Conservation (phyloP, 345 rosid genomes). For the Capsella bursapastoris region DNA sequence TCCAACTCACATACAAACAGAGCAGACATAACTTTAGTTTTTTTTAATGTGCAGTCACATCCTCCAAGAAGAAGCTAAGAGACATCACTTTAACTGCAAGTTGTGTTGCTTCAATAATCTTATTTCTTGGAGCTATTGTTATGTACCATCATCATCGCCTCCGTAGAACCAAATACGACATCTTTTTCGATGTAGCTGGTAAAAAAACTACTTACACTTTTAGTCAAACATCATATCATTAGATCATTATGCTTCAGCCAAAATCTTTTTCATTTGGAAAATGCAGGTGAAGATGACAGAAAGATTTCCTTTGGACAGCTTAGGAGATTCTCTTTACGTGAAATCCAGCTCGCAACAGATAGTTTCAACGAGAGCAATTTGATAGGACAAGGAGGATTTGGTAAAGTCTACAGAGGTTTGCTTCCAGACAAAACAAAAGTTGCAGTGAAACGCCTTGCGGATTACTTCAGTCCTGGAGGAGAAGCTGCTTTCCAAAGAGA, state of each 20-base stretch:
- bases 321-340: slow-evolving; percentile 75
- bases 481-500: slow-evolving; percentile 89
- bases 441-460: slow-evolving; percentile 84
- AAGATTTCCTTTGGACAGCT: slow-evolving; percentile 72
- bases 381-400: slow-evolving; percentile 96
- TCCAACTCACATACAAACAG: slow-evolving; percentile 8
- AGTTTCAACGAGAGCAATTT: slow-evolving; percentile 75
- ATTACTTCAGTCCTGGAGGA: slow-evolving; percentile 79
- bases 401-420: slow-evolving; percentile 85
- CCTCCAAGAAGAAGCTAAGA: slow-evolving; percentile 62
- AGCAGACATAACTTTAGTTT: not conserved
- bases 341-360: slow-evolving; percentile 81
- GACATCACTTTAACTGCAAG: slow-evolving; percentile 55
- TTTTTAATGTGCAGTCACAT: slow-evolving; percentile 53
- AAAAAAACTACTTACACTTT: not conserved
- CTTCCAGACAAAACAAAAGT: slow-evolving; percentile 78
- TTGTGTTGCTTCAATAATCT: slow-evolving; percentile 59
- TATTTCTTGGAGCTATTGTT: slow-evolving; percentile 56
- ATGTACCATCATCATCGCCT: slow-evolving; percentile 54
- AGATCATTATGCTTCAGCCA: slow-evolving; percentile 20
- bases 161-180: slow-evolving; percentile 52
- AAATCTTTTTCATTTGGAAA: not conserved
- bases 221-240: not conserved
- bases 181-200: slow-evolving; percentile 84
- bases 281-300: slow-evolving; percentile 76